phyloP scores from a whole-genome alignment of 768 basidiomycete species.

The Gymnopilus junonius region DNA sequence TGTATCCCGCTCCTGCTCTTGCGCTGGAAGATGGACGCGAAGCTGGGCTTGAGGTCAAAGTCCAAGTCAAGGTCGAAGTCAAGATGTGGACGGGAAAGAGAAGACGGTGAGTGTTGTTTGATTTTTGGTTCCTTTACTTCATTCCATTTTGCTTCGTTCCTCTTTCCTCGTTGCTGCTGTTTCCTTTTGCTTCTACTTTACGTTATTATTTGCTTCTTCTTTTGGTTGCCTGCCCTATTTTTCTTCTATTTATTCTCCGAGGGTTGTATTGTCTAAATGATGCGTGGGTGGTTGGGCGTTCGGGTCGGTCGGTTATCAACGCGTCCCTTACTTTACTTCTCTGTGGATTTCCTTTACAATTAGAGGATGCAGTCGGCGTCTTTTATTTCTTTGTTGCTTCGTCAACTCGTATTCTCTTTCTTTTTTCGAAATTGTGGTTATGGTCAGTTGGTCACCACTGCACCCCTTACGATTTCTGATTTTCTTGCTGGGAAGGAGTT shows the following conservation, averaged over 20 bases:
- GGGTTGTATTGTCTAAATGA: too few relatives aligned
- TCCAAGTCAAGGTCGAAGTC: not conserved
- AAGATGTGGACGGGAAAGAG: not conserved
- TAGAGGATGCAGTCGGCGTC: not conserved
- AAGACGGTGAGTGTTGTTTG: constrained; percentile 12
- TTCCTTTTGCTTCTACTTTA: not conserved
- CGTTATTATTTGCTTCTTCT: not conserved
- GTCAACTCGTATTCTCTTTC: not conserved
- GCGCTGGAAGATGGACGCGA: not conserved
- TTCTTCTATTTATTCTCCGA: not conserved
- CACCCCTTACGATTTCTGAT: not conserved
- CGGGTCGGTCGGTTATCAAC: not conserved
- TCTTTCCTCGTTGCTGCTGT: not conserved
- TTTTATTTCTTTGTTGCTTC: not conserved
- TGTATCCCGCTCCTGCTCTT: constrained; percentile 28
- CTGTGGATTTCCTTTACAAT: too few relatives aligned
- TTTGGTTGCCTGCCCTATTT: not conserved
- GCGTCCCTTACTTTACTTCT: not conserved
- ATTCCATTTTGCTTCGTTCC: not conserved
- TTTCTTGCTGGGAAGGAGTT: too few relatives aligned
- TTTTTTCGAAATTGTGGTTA: too few relatives aligned
- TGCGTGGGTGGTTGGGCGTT: not conserved
- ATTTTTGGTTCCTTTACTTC: not conserved
- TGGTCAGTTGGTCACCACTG: not conserved
- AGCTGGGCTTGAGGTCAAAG: not conserved